Evolutionary conservation across 257 asterid species (phyloP).

Genomic region (Gentiana macrophylla): DNA sequence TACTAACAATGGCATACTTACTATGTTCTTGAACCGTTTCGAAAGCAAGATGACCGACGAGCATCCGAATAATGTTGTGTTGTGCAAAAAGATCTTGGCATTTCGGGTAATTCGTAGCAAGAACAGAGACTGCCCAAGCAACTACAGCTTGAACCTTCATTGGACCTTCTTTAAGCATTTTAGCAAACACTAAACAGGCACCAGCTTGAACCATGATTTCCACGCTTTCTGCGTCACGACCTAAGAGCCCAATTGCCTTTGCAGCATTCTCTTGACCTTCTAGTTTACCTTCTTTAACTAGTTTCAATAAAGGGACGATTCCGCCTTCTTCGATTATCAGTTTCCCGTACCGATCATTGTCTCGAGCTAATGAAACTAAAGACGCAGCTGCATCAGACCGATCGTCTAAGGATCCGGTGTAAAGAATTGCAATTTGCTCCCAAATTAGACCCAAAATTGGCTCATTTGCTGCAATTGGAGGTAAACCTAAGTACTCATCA

Average conservation of each 20-base stretch:
- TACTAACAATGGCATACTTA: conserved; percentile 26
- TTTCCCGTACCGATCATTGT: conserved; percentile 26
- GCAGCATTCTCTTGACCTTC: conserved; percentile 48
- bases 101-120: conserved; percentile 23
- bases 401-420: conserved; percentile 24
- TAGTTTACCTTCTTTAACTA: conserved; percentile 26
- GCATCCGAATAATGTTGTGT: conserved; percentile 27
- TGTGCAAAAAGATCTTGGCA: conserved; percentile 38
- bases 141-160: conserved; percentile 31
- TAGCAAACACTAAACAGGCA: conserved; percentile 23
- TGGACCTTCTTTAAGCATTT: conserved; percentile 29
- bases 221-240: conserved; percentile 25
- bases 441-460: conserved; percentile 29
- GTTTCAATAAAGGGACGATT: conserved; percentile 23
- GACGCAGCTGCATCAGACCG: conserved; percentile 34
- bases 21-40: conserved; percentile 31
- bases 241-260: conserved; percentile 34
- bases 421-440: conserved; percentile 27
- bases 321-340: conserved; percentile 42
- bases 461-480: conserved; percentile 33
- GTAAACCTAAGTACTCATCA: conserved; percentile 22
- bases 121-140: conserved; percentile 39
- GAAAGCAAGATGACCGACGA: conserved; percentile 32
- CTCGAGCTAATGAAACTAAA: conserved; percentile 23
- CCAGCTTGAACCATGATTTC: conserved; percentile 21